phyloP scores from a whole-genome alignment of 2,329 filamentous ascomycete species.

The Eutypa lata region DNA sequence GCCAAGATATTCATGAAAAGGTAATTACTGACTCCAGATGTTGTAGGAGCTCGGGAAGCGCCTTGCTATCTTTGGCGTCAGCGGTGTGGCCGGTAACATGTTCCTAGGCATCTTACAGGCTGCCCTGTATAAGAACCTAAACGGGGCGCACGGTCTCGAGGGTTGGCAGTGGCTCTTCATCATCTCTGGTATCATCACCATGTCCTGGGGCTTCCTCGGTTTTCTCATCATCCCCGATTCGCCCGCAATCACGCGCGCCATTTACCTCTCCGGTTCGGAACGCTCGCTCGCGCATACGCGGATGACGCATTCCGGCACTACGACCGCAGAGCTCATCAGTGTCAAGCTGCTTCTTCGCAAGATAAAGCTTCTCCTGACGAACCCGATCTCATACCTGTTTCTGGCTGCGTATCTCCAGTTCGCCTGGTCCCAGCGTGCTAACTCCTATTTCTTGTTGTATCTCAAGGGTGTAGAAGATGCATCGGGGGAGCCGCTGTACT shows the following conservation, averaged over 20 bases:
- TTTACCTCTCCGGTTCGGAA: constrained; percentile 15
- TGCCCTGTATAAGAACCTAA: constrained; percentile 38
- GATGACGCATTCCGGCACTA: constrained; percentile 11
- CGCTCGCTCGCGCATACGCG: constrained; percentile 10
- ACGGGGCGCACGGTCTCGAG: constrained; percentile 35
- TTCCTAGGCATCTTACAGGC: constrained; percentile 43
- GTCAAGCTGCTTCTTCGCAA: constrained; percentile 10
- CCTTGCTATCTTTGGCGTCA: constrained; percentile 41
- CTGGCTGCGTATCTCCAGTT: constrained; percentile 18
- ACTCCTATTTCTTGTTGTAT: constrained; percentile 23
- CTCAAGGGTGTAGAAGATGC: constrained; percentile 18
- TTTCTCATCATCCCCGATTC: constrained; percentile 35
- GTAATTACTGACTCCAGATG: too few species aligned
- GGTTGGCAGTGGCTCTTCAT: constrained; percentile 48
- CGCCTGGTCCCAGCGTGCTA: constrained; percentile 22
- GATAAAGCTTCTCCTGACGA: constrained; percentile 10
- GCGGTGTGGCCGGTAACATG: constrained; percentile 40
- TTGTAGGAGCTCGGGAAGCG: constrained; percentile 34
- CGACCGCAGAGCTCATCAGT: constrained; percentile 14
- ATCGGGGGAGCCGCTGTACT: constrained; percentile 11
- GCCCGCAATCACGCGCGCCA: constrained; percentile 19
- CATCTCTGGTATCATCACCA: constrained; percentile 40
- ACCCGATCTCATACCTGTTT: constrained; percentile 21
- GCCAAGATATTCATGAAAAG: too few species aligned
- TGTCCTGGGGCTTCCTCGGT: constrained; percentile 36